These are phyloP conservation scores for Gigaspora rosea DNA, from an alignment of 192 early-diverging fungal species.

Conservation along the genomic window DNA sequence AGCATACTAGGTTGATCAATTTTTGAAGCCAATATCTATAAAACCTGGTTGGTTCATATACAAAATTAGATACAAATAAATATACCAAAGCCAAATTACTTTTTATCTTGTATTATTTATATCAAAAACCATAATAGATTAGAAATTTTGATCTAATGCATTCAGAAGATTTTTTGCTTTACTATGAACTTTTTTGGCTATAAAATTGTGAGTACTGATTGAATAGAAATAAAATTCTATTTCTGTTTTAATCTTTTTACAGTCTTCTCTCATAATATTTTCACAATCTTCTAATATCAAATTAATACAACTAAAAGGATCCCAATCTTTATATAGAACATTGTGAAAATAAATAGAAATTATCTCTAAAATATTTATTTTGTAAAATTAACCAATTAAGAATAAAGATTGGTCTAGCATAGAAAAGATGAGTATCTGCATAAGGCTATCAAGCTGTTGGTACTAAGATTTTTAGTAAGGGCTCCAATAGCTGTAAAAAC, in stretches of 20 bases:
- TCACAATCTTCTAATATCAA: neutral
- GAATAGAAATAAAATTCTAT: neutral
- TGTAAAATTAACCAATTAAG: neutral
- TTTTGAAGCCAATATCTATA: neutral
- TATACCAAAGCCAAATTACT: slow-evolving; percentile 17
- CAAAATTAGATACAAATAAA: neutral
- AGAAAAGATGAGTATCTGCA: slow-evolving; percentile 9
- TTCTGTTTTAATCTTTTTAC: neutral
- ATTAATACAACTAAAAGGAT: slow-evolving; percentile 10
- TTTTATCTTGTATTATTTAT: neutral
- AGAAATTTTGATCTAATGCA: slow-evolving; percentile 7
- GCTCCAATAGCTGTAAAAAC: neutral
- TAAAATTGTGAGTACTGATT: slow-evolving; percentile 18
- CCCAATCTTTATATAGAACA: neutral
- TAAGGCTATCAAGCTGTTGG: slow-evolving; percentile 16
- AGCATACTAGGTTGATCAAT: too few species aligned
- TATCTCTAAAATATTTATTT: neutral
- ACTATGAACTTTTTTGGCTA: slow-evolving; percentile 2
- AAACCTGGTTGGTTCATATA: neutral
- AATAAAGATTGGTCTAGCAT: neutral
- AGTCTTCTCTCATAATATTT: neutral
- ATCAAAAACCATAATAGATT: neutral
- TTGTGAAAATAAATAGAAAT: slow-evolving; percentile 14
- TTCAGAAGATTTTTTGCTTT: neutral
- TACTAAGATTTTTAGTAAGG: slow-evolving; percentile 16